Conservation (phyloP, 1,139 yeast genomes). For the Yueomyces sp. region DNA sequence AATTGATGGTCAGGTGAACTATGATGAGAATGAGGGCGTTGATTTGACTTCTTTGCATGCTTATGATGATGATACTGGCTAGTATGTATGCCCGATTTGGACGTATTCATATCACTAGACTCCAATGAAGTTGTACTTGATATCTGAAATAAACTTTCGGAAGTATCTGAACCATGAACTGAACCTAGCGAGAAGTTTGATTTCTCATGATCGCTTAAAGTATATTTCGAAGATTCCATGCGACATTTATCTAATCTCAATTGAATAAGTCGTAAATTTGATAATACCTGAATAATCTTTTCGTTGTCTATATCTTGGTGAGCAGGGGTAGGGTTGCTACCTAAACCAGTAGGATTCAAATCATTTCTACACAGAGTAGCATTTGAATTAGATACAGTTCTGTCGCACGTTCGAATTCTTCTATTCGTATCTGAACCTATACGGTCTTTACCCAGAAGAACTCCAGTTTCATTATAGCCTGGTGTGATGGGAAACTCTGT, state of each 20-base stretch:
- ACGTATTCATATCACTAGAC: conserved; percentile 4
- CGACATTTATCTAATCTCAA: conserved; percentile 17
- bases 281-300: background rate
- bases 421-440: too few species aligned
- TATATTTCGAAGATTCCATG: conserved; percentile 11
- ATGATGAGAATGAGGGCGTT: background rate
- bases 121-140: background rate
- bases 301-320: background rate
- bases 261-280: conserved; percentile 9
- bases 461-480: background rate
- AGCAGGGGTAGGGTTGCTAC: background rate
- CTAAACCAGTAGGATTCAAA: background rate
- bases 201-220: too few species aligned
- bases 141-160: background rate
- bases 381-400: background rate
- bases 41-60: background rate
- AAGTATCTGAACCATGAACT: background rate
- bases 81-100: conserved; percentile 3
- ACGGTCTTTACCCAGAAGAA: background rate
- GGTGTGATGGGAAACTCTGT: background rate
- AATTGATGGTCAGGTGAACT: conserved; percentile 10
- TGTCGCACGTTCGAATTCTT: too few species aligned
- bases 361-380: background rate
- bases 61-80: background rate
- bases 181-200: background rate